Conservation (phyloP, 2,329 filamentous ascomycete genomes). For the Colletotrichum destructivum region DNA sequence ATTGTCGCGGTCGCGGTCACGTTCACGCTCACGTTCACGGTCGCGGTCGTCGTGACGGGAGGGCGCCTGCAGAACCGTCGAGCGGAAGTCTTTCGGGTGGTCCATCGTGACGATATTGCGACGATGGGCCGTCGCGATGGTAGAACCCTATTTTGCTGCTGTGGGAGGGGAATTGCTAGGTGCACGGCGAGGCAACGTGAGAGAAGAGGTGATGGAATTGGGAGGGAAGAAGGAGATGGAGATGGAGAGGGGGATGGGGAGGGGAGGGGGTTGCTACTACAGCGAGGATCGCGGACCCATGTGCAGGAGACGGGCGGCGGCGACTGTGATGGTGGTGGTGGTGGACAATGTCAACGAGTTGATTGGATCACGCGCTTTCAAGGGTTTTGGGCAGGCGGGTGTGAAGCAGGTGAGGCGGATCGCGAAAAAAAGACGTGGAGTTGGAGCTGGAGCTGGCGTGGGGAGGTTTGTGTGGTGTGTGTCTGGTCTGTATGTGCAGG, state of each 20-base stretch:
- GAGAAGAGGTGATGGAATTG: background rate
- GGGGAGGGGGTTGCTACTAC: slow-evolving; percentile 20
- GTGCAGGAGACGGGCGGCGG: slow-evolving; percentile 19
- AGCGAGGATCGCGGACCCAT: slow-evolving; percentile 40
- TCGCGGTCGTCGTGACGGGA: slow-evolving; percentile 56
- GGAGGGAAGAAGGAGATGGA: background rate
- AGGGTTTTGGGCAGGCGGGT: slow-evolving; percentile 10
- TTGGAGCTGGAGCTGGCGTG: slow-evolving; percentile 21
- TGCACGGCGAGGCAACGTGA: slow-evolving; percentile 6
- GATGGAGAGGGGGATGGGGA: slow-evolving; percentile 17
- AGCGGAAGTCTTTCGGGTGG: slow-evolving; percentile 59
- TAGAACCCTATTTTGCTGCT: background rate
- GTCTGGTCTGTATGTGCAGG: background rate
- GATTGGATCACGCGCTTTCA: slow-evolving; percentile 27
- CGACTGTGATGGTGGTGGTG: background rate
- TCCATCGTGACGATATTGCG: slow-evolving; percentile 55
- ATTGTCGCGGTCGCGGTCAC: slow-evolving; percentile 53
- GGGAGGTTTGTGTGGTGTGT: slow-evolving; percentile 3
- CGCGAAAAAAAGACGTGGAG: slow-evolving; percentile 39
- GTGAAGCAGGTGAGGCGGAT: slow-evolving; percentile 38
- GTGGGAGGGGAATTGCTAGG: background rate
- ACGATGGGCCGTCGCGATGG: slow-evolving; percentile 35
- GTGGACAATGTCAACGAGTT: slow-evolving; percentile 8
- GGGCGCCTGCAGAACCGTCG: slow-evolving; percentile 65
- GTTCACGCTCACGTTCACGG: no score